Evolutionary conservation across 306 rosid genomes (phyloP).

Genomic region (Nissolia schottii): DNA sequence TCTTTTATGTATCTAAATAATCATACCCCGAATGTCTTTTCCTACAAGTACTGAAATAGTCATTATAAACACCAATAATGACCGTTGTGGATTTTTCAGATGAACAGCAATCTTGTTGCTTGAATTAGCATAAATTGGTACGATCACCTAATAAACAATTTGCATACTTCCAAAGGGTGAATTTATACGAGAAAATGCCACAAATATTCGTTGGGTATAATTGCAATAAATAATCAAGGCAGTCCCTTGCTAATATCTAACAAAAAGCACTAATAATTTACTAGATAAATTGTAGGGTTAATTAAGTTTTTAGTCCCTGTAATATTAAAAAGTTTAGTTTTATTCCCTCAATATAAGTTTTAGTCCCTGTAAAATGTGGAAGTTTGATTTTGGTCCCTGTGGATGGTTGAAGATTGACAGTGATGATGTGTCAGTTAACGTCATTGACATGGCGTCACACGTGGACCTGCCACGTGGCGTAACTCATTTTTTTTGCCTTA

Average conservation of each 20-base stretch:
- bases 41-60: neutral
- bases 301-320: too few relatives aligned
- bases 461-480: too few relatives aligned
- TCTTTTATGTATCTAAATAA: neutral
- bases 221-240: constrained; percentile 16
- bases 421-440: too few relatives aligned
- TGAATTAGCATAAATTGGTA: constrained; percentile 17
- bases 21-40: neutral
- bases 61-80: constrained; percentile 8
- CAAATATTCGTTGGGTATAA: constrained; percentile 19
- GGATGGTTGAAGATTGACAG: too few relatives aligned
- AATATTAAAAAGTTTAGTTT: too few relatives aligned
- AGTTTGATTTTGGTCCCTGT: too few relatives aligned
- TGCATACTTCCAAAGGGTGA: constrained; percentile 8
- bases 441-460: too few relatives aligned
- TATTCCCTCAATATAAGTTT: too few relatives aligned
- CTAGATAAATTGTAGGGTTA: constrained; percentile 10
- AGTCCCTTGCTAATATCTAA: constrained; percentile 14
- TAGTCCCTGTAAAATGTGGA: too few relatives aligned
- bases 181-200: constrained; percentile 18
- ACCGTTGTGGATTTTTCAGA: neutral
- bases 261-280: constrained; percentile 26
- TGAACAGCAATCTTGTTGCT: neutral
- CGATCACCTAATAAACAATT: constrained; percentile 12
- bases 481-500: too few relatives aligned